A percentile compares a stretch with the other conserved stretches of the same genome.
phyloP scores from a whole-genome alignment of 2,329 filamentous ascomycete genomes.

The Penicillium sclerotigenum region DNA sequence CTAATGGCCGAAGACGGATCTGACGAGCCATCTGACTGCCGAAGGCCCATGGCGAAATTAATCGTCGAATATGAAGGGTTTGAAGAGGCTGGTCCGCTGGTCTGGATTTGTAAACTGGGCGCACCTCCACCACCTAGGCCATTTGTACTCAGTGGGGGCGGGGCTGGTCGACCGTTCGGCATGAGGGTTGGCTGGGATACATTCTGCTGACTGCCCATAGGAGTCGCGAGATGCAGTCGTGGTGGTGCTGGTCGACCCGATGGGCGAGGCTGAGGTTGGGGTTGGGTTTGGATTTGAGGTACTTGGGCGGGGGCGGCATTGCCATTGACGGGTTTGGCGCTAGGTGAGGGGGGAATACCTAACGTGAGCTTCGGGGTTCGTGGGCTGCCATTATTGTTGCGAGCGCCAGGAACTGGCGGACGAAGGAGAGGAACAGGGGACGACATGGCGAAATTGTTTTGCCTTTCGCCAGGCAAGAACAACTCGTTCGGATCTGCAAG shows the following conservation, averaged over 20 bases:
- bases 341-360: conserved; percentile 84
- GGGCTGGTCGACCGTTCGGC: conserved; percentile 52
- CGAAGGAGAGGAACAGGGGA: conserved; percentile 72
- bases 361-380: conserved; percentile 77
- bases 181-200: conserved; percentile 63
- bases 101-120: conserved; percentile 72
- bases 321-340: conserved; percentile 66
- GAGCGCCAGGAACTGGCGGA: conserved; percentile 72
- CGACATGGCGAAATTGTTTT: conserved; percentile 59
- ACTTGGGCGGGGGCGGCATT: conserved; percentile 42
- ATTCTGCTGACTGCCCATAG: conserved; percentile 70
- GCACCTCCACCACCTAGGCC: conserved; percentile 77
- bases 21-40: conserved; percentile 62
- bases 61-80: conserved; percentile 72
- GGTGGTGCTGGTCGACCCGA: conserved; percentile 63
- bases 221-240: conserved; percentile 80
- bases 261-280: conserved; percentile 47
- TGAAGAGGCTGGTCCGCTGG: conserved; percentile 78
- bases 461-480: conserved; percentile 41
- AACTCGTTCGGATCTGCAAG: conserved; percentile 41
- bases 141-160: conserved; percentile 62
- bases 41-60: conserved; percentile 72
- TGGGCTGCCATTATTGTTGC: conserved; percentile 58
- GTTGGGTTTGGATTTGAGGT: conserved; percentile 44
- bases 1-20: conserved; percentile 88